These are phyloP conservation scores for Gnomoniopsis sp. DNA, from an alignment of 2,329 filamentous ascomycete genomes.

Conservation along the genomic window DNA sequence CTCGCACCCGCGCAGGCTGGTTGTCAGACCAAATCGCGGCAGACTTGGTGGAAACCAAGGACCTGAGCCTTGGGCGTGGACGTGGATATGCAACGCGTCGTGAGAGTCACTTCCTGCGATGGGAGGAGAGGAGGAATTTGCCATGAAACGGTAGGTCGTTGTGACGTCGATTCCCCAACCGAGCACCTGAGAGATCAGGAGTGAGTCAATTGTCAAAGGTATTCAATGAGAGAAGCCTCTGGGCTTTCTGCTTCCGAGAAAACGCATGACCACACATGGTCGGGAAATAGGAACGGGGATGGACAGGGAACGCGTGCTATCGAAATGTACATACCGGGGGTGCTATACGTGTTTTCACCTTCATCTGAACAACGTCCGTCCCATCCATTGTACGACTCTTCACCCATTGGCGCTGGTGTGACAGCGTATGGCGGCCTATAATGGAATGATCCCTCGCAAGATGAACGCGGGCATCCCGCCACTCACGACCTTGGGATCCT, in stretches of 20 bases:
- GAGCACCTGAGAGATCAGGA: conserved; percentile 33
- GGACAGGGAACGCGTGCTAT: no score
- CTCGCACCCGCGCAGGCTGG: conserved; percentile 36
- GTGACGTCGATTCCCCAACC: conserved; percentile 54
- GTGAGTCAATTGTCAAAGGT: no score
- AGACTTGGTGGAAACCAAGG: conserved; percentile 51
- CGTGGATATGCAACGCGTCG: conserved; percentile 45
- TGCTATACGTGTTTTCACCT: conserved; percentile 51
- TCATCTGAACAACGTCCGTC: conserved; percentile 35
- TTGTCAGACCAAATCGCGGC: conserved; percentile 60
- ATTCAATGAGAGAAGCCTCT: no score
- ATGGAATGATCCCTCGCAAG: conserved; percentile 42
- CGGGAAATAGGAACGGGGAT: no score
- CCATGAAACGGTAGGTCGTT: conserved; percentile 53
- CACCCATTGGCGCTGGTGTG: conserved; percentile 27
- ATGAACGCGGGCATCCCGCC: conserved; percentile 46
- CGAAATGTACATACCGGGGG: conserved; percentile 45
- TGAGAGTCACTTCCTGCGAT: neutral
- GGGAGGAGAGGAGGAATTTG: conserved; percentile 15
- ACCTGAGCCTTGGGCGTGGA: conserved; percentile 46
- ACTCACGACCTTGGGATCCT: conserved; percentile 51
- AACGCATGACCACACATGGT: no score
- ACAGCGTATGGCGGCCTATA: conserved; percentile 24
- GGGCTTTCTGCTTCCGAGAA: no score
- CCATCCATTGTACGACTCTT: conserved; percentile 29